Conservation (phyloP, 768 basidiomycete genomes). For the Sistotremastrum suecicum region DNA sequence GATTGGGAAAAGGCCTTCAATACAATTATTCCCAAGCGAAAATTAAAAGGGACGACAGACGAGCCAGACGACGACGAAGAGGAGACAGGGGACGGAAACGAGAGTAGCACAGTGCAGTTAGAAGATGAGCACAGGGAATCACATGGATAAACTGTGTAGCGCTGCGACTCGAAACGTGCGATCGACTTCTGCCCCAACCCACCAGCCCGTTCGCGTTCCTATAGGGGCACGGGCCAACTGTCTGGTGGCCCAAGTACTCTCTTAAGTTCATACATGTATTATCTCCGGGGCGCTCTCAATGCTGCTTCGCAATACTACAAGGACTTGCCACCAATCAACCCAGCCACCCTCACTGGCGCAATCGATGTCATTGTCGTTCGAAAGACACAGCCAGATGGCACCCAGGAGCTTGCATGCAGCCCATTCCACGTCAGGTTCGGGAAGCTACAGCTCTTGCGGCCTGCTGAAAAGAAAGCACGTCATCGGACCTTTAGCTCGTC, state of each 20-base stretch:
- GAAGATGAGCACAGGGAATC: not conserved
- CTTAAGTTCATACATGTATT: conserved; percentile 45
- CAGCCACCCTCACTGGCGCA: conserved; percentile 91
- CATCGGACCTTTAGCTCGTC: not conserved
- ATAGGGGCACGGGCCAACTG: too few relatives aligned
- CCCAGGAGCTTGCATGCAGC: conserved; percentile 67
- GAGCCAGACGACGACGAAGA: conserved; percentile 5
- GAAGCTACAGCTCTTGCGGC: conserved; percentile 89
- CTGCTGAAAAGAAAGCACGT: conserved; percentile 71
- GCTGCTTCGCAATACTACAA: conserved; percentile 84
- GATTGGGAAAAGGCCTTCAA: conserved; percentile 82
- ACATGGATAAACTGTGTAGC: not conserved
- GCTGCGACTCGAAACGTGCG: too few relatives aligned
- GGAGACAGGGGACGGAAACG: conserved; percentile 5
- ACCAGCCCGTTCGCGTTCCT: too few relatives aligned
- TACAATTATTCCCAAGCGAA: conserved; percentile 83
- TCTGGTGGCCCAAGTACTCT: too few relatives aligned
- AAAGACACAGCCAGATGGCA: conserved; percentile 47
- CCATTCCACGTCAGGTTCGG: conserved; percentile 98
- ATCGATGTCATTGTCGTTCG: conserved; percentile 97
- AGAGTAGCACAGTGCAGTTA: not conserved
- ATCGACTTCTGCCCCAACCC: too few relatives aligned
- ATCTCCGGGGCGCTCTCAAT: conserved; percentile 72
- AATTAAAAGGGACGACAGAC: conserved; percentile 36
- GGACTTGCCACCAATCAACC: conserved; percentile 76